These are phyloP conservation scores for Vaccinium darrowii DNA, from an alignment of 148 eudicot species.

Conservation along the genomic window DNA sequence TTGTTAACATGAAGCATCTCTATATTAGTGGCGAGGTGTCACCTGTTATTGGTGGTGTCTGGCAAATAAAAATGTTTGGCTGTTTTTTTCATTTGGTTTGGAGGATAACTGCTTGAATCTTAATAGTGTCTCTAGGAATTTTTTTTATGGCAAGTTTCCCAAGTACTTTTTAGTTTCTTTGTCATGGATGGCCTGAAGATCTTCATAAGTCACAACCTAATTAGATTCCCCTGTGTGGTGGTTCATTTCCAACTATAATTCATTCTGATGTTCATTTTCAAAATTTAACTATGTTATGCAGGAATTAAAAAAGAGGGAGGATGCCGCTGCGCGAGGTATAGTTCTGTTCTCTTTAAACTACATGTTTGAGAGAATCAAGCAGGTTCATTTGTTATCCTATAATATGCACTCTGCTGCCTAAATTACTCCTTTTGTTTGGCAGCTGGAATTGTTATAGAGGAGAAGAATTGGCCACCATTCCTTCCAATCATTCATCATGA, in stretches of 20 bases:
- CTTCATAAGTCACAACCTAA: not conserved
- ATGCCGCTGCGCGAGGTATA: slow-evolving; percentile 17
- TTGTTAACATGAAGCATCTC: not conserved
- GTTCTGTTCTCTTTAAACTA: not conserved
- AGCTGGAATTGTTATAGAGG: slow-evolving; percentile 25
- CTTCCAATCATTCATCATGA: slow-evolving; percentile 24
- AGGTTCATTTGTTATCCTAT: not conserved
- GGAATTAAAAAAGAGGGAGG: slow-evolving; percentile 23
- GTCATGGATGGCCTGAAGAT: not conserved
- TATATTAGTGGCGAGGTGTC: not conserved
- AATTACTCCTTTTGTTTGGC: slow-evolving; percentile 10
- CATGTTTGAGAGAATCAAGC: not conserved
- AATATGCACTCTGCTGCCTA: not conserved
- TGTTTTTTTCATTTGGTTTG: not conserved
- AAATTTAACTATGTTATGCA: slow-evolving; percentile 9
- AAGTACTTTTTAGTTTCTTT: not conserved
- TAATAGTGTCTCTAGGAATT: not conserved
- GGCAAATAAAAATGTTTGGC: not conserved
- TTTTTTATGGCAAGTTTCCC: not conserved
- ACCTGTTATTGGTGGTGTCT: not conserved
- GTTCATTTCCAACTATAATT: not conserved
- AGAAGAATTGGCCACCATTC: slow-evolving; percentile 25
- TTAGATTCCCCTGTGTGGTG: not conserved
- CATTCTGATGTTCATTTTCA: not conserved
- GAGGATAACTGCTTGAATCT: not conserved